Conservation (phyloP, 2,329 filamentous ascomycete species). For the Colletotrichum karsti region DNA sequence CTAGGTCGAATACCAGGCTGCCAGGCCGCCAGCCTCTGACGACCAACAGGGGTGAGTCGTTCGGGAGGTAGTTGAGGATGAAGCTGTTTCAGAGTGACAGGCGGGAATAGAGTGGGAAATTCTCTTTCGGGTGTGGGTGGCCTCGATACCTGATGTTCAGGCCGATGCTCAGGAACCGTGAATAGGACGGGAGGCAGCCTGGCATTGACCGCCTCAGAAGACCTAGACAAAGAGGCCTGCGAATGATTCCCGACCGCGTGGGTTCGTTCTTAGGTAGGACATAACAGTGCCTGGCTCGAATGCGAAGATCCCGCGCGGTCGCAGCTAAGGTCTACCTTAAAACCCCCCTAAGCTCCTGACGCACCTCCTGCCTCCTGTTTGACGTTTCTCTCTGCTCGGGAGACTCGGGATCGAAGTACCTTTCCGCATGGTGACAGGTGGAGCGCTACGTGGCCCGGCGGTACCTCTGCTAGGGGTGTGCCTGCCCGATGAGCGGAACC, state of each 20-base stretch:
- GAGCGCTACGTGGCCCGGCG: not conserved
- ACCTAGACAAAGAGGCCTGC: no score
- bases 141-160: not conserved
- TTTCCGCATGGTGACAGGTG: not conserved
- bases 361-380: not conserved
- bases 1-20: no score
- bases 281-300: no score
- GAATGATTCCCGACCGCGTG: no score
- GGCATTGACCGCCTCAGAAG: no score
- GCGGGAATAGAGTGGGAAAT: not conserved
- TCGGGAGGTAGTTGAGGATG: slow-evolving; percentile 10
- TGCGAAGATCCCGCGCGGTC: not conserved
- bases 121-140: not conserved
- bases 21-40: not conserved
- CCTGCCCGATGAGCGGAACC: not conserved
- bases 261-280: not conserved
- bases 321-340: slow-evolving; percentile 7
- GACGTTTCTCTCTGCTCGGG: not conserved
- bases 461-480: slow-evolving; percentile 2
- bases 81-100: slow-evolving; percentile 26
- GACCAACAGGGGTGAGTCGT: not conserved
- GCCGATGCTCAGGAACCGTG: no score
- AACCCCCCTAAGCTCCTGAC: slow-evolving; percentile 1
- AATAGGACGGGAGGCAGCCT: not conserved
- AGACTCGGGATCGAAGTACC: slow-evolving; percentile 1